These are phyloP conservation scores for Sugiyamaella novakii DNA, from an alignment of 1,139 yeast species.

Conservation along the genomic window DNA sequence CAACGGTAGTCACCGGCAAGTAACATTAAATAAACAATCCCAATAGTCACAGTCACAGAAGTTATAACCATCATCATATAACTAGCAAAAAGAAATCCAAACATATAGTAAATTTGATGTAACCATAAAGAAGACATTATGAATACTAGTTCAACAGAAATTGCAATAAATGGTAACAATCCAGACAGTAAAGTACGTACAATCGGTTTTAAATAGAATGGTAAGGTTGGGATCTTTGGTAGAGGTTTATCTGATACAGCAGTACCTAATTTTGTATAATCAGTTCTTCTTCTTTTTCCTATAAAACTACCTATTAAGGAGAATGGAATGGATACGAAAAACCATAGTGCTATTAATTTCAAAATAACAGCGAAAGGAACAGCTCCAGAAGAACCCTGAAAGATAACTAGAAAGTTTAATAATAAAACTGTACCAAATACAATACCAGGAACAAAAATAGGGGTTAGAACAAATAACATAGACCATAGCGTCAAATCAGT, in stretches of 20 bases:
- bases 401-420: conserved; percentile 79
- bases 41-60: conserved; percentile 74
- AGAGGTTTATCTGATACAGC: conserved; percentile 50
- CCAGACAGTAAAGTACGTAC: conserved; percentile 79
- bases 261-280: neutral
- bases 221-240: conserved; percentile 90
- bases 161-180: conserved; percentile 90
- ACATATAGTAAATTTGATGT: conserved; percentile 92
- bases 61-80: conserved; percentile 78
- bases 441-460: conserved; percentile 79
- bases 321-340: conserved; percentile 77
- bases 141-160: conserved; percentile 91
- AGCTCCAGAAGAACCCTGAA: conserved; percentile 86
- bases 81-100: conserved; percentile 91
- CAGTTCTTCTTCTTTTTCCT: conserved; percentile 59
- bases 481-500: conserved; percentile 11
- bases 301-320: conserved; percentile 77
- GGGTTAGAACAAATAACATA: conserved; percentile 63
- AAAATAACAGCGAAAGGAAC: conserved; percentile 88
- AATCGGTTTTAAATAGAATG: conserved; percentile 71
- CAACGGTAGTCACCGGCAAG: conserved; percentile 92
- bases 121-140: conserved; percentile 87
- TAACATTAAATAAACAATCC: conserved; percentile 81
- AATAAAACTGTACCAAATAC: conserved; percentile 64
- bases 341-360: conserved; percentile 82